These are phyloP conservation scores for Kluyveromyces aestuarii DNA, from an alignment of 805 yeast genomes.

Conservation along the genomic window DNA sequence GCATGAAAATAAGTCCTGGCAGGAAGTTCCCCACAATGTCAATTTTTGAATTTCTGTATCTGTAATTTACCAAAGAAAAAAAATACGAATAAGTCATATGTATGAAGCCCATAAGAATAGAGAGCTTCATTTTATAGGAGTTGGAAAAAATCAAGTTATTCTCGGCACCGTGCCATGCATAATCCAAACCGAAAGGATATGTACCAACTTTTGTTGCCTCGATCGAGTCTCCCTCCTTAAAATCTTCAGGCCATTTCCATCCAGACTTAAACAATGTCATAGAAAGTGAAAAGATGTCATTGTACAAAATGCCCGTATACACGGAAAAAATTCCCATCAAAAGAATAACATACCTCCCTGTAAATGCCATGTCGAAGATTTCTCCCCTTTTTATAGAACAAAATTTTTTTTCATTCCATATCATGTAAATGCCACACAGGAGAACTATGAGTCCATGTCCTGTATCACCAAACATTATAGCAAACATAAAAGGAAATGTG, in stretches of 20 bases:
- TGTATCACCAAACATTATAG: conserved; percentile 97
- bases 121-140: conserved; percentile 95
- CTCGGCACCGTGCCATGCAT: conserved; percentile 96
- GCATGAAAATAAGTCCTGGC: conserved; percentile 93
- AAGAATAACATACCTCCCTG: conserved; percentile 83
- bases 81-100: conserved; percentile 90
- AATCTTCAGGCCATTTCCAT: conserved; percentile 85
- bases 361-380: conserved; percentile 91
- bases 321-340: conserved; percentile 93
- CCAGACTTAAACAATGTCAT: conserved; percentile 84
- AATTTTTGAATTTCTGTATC: conserved; percentile 56
- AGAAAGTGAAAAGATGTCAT: conserved; percentile 86
- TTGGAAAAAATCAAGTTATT: conserved; percentile 83
- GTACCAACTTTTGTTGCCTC: conserved; percentile 58
- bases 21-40: conserved; percentile 89
- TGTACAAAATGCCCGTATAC: conserved; percentile 90
- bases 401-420: conserved; percentile 64
- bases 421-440: conserved; percentile 61
- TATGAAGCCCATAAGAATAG: conserved; percentile 85
- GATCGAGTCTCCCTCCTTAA: conserved; percentile 60
- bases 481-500: conserved; percentile 97
- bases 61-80: conserved; percentile 76
- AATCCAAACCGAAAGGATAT: conserved; percentile 83
- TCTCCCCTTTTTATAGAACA: conserved; percentile 73
- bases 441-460: conserved; percentile 90